phyloP scores from a whole-genome alignment of 768 basidiomycete genomes.

The Tylopilus sp. region DNA sequence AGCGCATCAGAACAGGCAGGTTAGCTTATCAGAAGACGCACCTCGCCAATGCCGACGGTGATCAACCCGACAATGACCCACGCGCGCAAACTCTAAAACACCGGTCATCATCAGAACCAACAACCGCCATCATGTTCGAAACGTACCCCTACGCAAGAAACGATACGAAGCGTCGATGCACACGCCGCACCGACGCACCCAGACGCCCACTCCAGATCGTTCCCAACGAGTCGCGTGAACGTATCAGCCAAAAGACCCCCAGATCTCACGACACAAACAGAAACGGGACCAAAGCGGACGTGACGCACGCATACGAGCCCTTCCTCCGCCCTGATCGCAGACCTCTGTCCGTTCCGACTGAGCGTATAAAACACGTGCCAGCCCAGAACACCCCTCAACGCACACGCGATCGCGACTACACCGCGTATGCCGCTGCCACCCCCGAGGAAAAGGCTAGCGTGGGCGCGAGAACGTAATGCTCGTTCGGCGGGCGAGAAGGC shows the following conservation, averaged over 20 bases:
- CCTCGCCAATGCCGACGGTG: constrained; percentile 46
- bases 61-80: constrained; percentile 62
- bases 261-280: not conserved
- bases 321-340: constrained; percentile 57
- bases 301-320: constrained; percentile 48
- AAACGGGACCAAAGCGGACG: not conserved
- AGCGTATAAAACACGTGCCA: constrained; percentile 66
- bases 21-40: not conserved
- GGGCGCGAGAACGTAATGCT: constrained; percentile 60
- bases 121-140: not conserved
- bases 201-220: constrained; percentile 36
- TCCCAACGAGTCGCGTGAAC: no score
- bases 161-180: constrained; percentile 55
- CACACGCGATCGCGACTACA: constrained; percentile 57
- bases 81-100: constrained; percentile 48
- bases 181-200: constrained; percentile 63
- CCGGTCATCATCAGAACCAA: not conserved
- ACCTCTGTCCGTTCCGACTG: constrained; percentile 55
- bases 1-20: not conserved
- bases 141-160: constrained; percentile 44
- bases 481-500: constrained; percentile 62
- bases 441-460: constrained; percentile 64
- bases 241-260: not conserved
- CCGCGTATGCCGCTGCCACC: constrained; percentile 64
- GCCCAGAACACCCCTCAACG: constrained; percentile 48